Conservation (phyloP, 768 basidiomycete species). For the Mrakia gelida region DNA sequence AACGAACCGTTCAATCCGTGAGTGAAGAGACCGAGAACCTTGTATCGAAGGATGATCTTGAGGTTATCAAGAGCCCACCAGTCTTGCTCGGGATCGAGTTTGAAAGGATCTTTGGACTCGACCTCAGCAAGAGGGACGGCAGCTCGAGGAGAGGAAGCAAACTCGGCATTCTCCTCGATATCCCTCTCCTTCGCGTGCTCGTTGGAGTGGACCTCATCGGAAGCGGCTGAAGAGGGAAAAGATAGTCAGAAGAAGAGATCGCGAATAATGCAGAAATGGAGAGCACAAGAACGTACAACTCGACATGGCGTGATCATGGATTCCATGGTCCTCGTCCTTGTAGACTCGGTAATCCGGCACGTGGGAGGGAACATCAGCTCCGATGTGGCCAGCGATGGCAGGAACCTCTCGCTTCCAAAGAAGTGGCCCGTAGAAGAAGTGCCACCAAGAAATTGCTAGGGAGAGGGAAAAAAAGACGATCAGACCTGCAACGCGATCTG, state of each 20-base stretch:
- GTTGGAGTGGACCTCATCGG: neutral
- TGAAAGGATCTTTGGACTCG: constrained; percentile 22
- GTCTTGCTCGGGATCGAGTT: constrained; percentile 34
- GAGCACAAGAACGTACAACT: neutral
- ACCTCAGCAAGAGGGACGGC: constrained; percentile 18
- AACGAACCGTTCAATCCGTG: constrained; percentile 10
- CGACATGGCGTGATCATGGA: neutral
- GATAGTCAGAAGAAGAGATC: neutral
- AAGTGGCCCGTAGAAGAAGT: constrained; percentile 49
- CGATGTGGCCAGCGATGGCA: constrained; percentile 38
- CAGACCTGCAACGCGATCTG: neutral
- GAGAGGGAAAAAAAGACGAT: neutral
- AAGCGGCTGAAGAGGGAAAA: neutral
- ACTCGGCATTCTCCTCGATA: neutral
- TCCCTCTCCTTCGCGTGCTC: constrained; percentile 15
- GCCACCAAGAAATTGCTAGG: constrained; percentile 44
- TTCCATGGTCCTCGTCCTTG: constrained; percentile 9
- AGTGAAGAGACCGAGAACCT: constrained; percentile 23
- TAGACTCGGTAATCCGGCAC: constrained; percentile 45
- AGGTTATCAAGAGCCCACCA: constrained; percentile 45
- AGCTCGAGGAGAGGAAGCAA: neutral
- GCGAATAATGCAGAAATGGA: neutral
- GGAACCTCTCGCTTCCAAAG: constrained; percentile 46
- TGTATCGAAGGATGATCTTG: constrained; percentile 45
- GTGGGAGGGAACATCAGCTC: constrained; percentile 32